Percentiles rank a stretch among this genome's conserved stretches.
These are phyloP conservation scores for Aureobasidium pullulans DNA, from an alignment of 2,329 filamentous ascomycete species.

Conservation along the genomic window DNA sequence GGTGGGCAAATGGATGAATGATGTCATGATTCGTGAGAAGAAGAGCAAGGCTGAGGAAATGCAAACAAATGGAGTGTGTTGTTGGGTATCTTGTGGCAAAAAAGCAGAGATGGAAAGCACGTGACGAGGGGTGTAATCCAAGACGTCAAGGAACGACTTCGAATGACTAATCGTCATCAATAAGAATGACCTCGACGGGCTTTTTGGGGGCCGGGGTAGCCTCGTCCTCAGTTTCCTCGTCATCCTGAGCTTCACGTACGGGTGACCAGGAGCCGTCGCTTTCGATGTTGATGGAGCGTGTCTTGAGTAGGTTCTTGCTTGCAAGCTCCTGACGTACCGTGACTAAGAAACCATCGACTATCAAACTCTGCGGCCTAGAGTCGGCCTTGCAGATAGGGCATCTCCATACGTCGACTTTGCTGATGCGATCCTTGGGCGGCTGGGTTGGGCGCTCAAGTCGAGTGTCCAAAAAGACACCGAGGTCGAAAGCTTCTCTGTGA, in stretches of 20 bases:
- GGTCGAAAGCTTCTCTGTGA: conserved; percentile 85
- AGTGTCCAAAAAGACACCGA: conserved; percentile 69
- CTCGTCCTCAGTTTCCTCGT: conserved; percentile 2
- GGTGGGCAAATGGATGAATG: neutral
- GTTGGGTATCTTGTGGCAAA: neutral
- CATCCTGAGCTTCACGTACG: neutral
- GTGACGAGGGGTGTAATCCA: neutral
- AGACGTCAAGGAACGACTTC: neutral
- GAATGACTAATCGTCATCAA: neutral
- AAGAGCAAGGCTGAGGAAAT: neutral
- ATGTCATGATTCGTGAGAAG: neutral
- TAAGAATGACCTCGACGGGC: neutral
- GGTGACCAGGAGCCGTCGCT: conserved; percentile 57
- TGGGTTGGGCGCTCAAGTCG: conserved; percentile 38
- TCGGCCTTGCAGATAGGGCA: conserved; percentile 79
- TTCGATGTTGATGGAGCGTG: conserved; percentile 56
- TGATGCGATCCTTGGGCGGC: conserved; percentile 24
- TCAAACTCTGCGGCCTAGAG: conserved; percentile 63
- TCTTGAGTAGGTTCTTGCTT: conserved; percentile 39
- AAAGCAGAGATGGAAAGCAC: neutral
- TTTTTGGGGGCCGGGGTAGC: neutral
- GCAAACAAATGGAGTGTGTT: neutral
- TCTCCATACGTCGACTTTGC: conserved; percentile 64
- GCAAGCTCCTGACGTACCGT: conserved; percentile 51
- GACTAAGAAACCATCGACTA: conserved; percentile 66